Percentiles rank a stretch among this genome's conserved stretches.
Conservation (phyloP, 768 basidiomycete species). For the Lentinula edodes region DNA sequence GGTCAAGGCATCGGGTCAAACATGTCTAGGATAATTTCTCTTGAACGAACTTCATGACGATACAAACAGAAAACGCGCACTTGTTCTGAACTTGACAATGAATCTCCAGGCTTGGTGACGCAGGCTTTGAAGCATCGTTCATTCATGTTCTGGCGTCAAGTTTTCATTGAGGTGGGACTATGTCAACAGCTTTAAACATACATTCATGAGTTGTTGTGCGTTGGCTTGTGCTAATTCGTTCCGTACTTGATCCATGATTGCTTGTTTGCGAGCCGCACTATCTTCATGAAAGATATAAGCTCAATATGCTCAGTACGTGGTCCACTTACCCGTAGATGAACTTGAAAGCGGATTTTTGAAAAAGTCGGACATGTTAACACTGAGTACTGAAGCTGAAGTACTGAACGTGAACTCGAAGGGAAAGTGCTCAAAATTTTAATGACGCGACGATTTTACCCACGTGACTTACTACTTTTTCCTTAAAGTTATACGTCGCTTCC, state of each 20-base stretch:
- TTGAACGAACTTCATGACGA: not conserved
- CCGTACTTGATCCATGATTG: conserved; percentile 58
- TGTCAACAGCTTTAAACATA: conserved; percentile 23
- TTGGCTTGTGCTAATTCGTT: conserved; percentile 68
- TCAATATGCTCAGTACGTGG: not conserved
- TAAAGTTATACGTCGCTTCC: not conserved
- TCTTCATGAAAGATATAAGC: conserved; percentile 23
- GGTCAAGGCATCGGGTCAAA: conserved; percentile 67
- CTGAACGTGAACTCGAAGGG: not conserved
- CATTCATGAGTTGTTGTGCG: conserved; percentile 79
- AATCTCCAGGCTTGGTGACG: conserved; percentile 66
- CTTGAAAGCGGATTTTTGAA: conserved; percentile 31
- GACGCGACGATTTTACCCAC: not conserved
- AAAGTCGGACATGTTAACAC: conserved; percentile 48
- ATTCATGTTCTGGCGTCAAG: conserved; percentile 56
- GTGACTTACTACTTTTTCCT: not conserved
- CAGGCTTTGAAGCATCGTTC: conserved; percentile 79
- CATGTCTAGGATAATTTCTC: conserved; percentile 48
- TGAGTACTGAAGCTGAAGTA: not conserved
- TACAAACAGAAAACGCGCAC: conserved; percentile 28
- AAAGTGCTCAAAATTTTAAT: not conserved
- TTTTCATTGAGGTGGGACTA: not conserved
- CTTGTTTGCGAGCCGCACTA: conserved; percentile 42
- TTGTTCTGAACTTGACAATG: conserved; percentile 69
- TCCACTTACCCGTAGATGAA: conserved; percentile 22